phyloP scores from a whole-genome alignment of 139 green algal species.

The Pedinophyceae sp. region DNA sequence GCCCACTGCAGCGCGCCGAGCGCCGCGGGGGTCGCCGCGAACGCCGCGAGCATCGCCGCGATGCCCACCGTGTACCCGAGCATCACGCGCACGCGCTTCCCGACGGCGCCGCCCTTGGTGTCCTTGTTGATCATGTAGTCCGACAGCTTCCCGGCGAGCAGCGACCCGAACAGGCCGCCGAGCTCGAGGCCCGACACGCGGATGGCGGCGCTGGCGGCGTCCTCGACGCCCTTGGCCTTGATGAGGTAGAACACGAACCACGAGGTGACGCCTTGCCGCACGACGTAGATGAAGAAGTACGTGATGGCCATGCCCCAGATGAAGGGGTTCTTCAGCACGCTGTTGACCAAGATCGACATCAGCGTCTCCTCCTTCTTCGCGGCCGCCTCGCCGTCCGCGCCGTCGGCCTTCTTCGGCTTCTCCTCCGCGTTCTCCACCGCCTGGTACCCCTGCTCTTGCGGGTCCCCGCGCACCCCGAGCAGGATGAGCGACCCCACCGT shows the following conservation, averaged over 20 bases:
- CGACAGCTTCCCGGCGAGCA: conserved; percentile 66
- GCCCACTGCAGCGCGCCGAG: conserved; percentile 60
- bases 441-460: conserved; percentile 52
- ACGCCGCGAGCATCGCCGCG: conserved; percentile 43
- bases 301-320: conserved; percentile 88
- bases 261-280: conserved; percentile 74
- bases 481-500: conserved; percentile 59
- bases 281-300: conserved; percentile 93
- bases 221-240: conserved; percentile 66
- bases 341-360: conserved; percentile 53
- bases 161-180: conserved; percentile 72
- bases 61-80: conserved; percentile 87
- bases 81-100: conserved; percentile 81
- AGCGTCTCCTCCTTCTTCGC: conserved; percentile 14
- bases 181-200: conserved; percentile 89
- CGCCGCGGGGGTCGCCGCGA: conserved; percentile 45
- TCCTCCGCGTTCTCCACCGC: conserved; percentile 47
- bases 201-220: conserved; percentile 30
- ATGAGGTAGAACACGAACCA: conserved; percentile 94
- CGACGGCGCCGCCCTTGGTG: conserved; percentile 56
- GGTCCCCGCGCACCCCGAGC: conserved; percentile 55
- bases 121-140: conserved; percentile 48
- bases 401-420: neutral
- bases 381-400: neutral
- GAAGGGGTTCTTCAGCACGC: conserved; percentile 71